phyloP scores from a whole-genome alignment of 352 stramenopile genomes.

The Thalassiosira delicatula region DNA sequence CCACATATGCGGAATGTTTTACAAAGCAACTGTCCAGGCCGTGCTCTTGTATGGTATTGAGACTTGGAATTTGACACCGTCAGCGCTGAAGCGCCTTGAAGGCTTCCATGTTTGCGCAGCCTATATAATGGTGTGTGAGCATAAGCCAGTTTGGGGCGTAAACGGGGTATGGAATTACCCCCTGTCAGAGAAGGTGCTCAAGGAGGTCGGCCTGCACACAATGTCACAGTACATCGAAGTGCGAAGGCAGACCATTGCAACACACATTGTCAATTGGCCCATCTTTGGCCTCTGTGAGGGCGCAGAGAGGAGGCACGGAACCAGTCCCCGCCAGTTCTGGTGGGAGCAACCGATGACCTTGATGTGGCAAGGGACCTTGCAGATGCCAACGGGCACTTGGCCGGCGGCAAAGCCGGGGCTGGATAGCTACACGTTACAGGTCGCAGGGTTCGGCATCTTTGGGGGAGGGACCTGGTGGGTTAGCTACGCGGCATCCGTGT shows the following conservation, averaged over 20 bases:
- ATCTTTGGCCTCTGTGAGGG: conserved; percentile 17
- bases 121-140: conserved; percentile 1
- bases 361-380: not conserved
- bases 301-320: conserved; percentile 2
- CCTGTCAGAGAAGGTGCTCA: not conserved
- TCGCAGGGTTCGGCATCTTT: not conserved
- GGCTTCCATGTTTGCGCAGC: too few species aligned
- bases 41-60: not conserved
- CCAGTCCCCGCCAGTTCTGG: conserved; percentile 19
- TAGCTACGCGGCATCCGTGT: not conserved
- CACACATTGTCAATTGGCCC: conserved; percentile 29
- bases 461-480: not conserved
- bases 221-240: conserved; percentile 35
- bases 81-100: too few species aligned
- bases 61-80: not conserved
- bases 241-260: conserved; percentile 12
- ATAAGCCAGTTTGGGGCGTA: not conserved
- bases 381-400: not conserved
- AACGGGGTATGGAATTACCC: conserved; percentile 23
- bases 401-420: not conserved
- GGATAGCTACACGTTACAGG: not conserved
- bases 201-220: conserved; percentile 14
- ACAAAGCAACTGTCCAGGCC: conserved; percentile 19
- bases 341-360: conserved; percentile 16
- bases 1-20: conserved; percentile 14